Evolutionary conservation across 2,329 filamentous ascomycete species (phyloP), one percentile per base, ranked within the genome.

Genomic region (Penicillium sp.): DNA sequence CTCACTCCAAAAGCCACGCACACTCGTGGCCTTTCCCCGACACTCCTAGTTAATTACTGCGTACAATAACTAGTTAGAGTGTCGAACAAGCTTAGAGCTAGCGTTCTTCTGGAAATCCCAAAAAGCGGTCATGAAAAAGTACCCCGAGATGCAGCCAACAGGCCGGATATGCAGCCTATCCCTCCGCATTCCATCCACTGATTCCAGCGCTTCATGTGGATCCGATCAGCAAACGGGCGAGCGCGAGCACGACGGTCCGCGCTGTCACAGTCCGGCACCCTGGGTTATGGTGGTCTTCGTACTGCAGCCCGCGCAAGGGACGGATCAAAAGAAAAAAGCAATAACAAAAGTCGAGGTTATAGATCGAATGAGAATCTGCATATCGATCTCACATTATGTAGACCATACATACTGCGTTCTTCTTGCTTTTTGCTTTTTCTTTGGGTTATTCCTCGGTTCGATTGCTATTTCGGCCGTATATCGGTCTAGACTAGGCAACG

Each of bases 161-260:
- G 43, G 37, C 40, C n/a, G 38, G 38, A 48, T 38, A 37, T 44
- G 33, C 19, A 44, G 13, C 13, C 16, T 40, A 10, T 18, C 34
- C 18, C n/a, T 29, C 31, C n/a, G 22, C 18, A 39, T 27, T 29
- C n/a, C 28, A 36, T 40, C 8, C 12, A 13, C 18, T 45, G 38
- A 30, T 41, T 40, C 8, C 12, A 13, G 25, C 49, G 38, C 34
- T 41, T 40, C 33, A 22, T 34, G 50, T 53, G 50, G 53, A 29
- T 53, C 46, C 46, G 57, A 61, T 61, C 57, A 54, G 35, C 47
- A 52, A 60, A 59, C 47, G 53, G 55, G 50, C 45, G 35, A 55
- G 29, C 22, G 42, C 48, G 47, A 22, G 19, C 3, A 3, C 19
- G 19, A 44, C 54, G 54, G 51, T 53, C 52, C 56, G 53, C 54